These are phyloP conservation scores for Przewalskia tangutica DNA, from an alignment of 257 asterid species.

Conservation along the genomic window DNA sequence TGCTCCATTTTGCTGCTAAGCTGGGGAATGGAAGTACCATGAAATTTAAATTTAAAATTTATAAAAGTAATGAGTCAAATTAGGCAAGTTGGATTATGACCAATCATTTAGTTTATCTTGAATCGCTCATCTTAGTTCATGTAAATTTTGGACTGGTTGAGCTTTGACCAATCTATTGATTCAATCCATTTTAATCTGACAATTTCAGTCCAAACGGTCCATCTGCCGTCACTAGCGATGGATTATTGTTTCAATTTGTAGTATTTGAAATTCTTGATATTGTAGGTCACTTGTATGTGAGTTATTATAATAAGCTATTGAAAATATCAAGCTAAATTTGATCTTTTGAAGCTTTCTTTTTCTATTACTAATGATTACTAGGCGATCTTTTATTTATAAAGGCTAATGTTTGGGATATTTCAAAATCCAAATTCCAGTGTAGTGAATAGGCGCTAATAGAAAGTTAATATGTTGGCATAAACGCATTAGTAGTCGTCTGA, in stretches of 20 bases:
- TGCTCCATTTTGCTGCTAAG: neutral
- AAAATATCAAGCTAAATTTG: neutral
- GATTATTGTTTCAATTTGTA: constrained; percentile 35
- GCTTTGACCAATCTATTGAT: too few relatives aligned
- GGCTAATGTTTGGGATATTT: neutral
- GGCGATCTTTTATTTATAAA: neutral
- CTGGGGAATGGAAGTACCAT: too few relatives aligned
- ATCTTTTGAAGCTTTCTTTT: neutral
- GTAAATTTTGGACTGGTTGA: too few relatives aligned
- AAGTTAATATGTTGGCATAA: neutral
- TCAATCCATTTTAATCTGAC: too few relatives aligned
- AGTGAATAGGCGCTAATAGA: neutral
- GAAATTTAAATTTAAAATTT: too few relatives aligned
- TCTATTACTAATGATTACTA: neutral
- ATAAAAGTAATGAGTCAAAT: too few relatives aligned
- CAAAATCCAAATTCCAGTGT: neutral
- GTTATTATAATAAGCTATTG: neutral
- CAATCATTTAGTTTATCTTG: too few relatives aligned
- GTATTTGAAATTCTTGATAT: constrained; percentile 11
- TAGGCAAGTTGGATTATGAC: too few relatives aligned
- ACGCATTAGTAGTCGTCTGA: neutral
- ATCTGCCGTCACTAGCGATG: too few relatives aligned
- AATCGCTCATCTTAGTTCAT: too few relatives aligned
- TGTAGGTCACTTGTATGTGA: neutral
- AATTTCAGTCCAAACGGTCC: too few relatives aligned